These are phyloP conservation scores for Pythium rishiriense DNA, from an alignment of 352 stramenopile genomes.

Conservation along the genomic window DNA sequence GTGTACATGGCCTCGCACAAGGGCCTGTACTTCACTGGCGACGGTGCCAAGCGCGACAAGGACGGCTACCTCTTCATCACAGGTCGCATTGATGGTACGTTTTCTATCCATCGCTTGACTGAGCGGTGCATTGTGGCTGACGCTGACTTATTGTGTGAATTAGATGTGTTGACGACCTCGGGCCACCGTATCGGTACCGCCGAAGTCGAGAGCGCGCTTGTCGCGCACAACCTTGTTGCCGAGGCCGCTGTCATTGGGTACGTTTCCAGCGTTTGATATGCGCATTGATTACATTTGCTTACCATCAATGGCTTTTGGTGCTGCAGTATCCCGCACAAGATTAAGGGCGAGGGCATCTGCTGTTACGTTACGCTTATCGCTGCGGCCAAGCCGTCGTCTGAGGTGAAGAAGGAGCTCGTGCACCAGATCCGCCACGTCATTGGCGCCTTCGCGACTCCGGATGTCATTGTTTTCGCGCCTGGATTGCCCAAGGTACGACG, in stretches of 20 bases:
- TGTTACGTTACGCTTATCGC: conserved; percentile 94
- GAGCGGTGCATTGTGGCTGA: background rate
- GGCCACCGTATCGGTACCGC: conserved; percentile 91
- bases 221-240: conserved; percentile 90
- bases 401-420: conserved; percentile 71
- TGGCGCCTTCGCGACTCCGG: conserved; percentile 95
- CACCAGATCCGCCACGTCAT: conserved; percentile 91
- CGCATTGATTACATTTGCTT: background rate
- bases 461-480: conserved; percentile 93
- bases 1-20: conserved; percentile 97
- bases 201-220: conserved; percentile 90
- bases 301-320: background rate
- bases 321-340: conserved; percentile 88
- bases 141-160: background rate
- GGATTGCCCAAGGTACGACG: conserved; percentile 87
- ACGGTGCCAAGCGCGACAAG: conserved; percentile 85
- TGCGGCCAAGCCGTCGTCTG: conserved; percentile 58
- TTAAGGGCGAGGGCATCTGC: conserved; percentile 97
- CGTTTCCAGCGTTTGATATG: background rate
- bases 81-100: conserved; percentile 91
- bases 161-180: conserved; percentile 95
- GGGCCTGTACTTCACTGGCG: conserved; percentile 97
- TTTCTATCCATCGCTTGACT: background rate
- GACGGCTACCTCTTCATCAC: conserved; percentile 99
- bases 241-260: conserved; percentile 94